phyloP scores from a whole-genome alignment of 352 stramenopile species.

The Phytophthora palmivora region DNA sequence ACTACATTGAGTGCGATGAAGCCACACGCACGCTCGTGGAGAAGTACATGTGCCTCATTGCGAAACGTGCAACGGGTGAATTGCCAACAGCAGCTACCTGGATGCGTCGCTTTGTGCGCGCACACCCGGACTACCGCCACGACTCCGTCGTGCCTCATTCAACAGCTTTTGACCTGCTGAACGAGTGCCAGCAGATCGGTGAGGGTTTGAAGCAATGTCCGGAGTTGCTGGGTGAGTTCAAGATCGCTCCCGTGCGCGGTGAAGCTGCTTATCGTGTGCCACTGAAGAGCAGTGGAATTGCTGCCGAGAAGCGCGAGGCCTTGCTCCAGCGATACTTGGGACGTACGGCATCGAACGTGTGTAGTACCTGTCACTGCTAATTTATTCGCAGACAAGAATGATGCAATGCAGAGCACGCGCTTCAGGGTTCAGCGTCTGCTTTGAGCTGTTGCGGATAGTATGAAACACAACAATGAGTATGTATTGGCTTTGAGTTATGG shows the following conservation, averaged over 20 bases:
- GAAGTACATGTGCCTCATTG: conserved; percentile 92
- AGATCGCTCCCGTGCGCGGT: conserved; percentile 92
- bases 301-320: conserved; percentile 70
- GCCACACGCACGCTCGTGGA: conserved; percentile 80
- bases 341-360: conserved; percentile 31
- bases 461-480: conserved; percentile 32
- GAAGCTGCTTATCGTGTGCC: conserved; percentile 93
- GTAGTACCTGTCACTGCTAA: conserved; percentile 39
- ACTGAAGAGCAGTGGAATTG: conserved; percentile 90
- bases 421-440: neutral
- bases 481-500: conserved; percentile 8
- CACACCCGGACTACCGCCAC: conserved; percentile 95
- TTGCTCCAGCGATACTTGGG: conserved; percentile 63
- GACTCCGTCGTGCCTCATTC: conserved; percentile 92
- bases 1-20: conserved; percentile 97
- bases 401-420: neutral
- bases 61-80: conserved; percentile 94
- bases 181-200: conserved; percentile 96
- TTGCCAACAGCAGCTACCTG: conserved; percentile 97
- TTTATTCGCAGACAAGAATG: conserved; percentile 10
- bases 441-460: conserved; percentile 5
- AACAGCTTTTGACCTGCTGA: conserved; percentile 94
- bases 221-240: conserved; percentile 93
- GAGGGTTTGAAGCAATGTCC: conserved; percentile 92
- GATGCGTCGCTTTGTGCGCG: conserved; percentile 96